A percentile compares a stretch with the other conserved stretches of the same genome.
phyloP scores from a whole-genome alignment of 257 asterid genomes.

The Solanum arcanum region DNA sequence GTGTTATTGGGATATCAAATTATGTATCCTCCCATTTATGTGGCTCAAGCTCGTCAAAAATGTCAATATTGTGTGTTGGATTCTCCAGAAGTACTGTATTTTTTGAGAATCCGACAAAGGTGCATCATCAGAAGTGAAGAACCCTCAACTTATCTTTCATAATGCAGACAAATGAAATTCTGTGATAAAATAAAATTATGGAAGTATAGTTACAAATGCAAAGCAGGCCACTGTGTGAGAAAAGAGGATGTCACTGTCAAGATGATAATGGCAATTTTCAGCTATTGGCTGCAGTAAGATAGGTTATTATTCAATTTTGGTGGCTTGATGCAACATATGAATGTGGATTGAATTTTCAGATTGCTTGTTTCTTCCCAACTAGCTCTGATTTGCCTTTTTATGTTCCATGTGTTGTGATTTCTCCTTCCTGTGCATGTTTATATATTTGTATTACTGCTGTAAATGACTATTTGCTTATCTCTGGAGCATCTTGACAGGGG shows the following conservation, averaged over 20 bases:
- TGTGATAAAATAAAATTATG: neutral
- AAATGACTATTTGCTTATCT: slow-evolving; percentile 1
- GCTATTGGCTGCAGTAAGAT: neutral
- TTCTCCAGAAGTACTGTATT: neutral
- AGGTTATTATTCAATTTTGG: neutral
- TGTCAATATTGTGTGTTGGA: neutral
- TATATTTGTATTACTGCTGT: neutral
- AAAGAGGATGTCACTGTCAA: neutral
- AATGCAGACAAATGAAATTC: neutral
- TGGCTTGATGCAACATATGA: neutral
- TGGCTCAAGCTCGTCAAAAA: neutral
- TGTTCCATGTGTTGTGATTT: neutral
- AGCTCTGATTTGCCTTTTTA: neutral
- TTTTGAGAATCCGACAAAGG: neutral
- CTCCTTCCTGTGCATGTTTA: neutral
- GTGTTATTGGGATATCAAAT: neutral
- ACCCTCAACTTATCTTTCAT: neutral
- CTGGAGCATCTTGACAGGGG: slow-evolving; percentile 46
- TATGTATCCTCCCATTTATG: neutral
- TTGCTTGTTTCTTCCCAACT: neutral
- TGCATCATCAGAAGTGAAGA: neutral
- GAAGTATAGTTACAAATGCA: neutral
- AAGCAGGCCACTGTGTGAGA: neutral
- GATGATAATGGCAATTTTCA: neutral
- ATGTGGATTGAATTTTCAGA: neutral